Conservation (phyloP, 2,329 filamentous ascomycete genomes). For the Alternaria panax region DNA sequence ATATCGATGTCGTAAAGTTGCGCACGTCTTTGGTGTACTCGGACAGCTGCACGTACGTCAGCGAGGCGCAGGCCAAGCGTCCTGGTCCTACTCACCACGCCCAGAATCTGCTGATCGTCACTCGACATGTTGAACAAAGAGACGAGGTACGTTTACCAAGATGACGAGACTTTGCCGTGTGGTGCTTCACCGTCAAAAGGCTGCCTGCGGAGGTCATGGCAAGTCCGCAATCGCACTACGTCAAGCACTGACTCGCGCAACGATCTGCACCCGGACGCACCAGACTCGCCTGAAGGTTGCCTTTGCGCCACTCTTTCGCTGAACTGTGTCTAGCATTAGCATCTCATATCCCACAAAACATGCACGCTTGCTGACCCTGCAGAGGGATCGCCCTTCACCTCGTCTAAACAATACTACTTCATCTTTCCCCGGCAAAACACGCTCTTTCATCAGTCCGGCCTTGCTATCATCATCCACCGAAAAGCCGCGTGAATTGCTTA, state of each 20-base stretch:
- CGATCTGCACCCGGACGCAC: conserved; percentile 17
- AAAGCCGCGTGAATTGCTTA: conserved; percentile 38
- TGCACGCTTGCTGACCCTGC: conserved; percentile 25
- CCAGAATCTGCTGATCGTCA: conserved; percentile 80
- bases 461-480: conserved; percentile 18
- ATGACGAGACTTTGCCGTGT: background rate
- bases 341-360: conserved; percentile 5
- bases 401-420: conserved; percentile 9
- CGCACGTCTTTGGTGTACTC: conserved; percentile 71
- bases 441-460: conserved; percentile 11
- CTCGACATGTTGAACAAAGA: conserved; percentile 66
- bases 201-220: conserved; percentile 11
- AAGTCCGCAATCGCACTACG: conserved; percentile 14
- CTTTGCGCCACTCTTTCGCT: conserved; percentile 24
- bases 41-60: conserved; percentile 56
- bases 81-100: conserved; percentile 66
- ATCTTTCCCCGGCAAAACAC: background rate
- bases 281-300: background rate
- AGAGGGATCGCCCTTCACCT: conserved; percentile 17
- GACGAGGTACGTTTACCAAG: background rate
- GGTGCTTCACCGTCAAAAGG: conserved; percentile 1
- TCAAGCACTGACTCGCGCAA: conserved; percentile 23
- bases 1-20: conserved; percentile 74
- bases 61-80: conserved; percentile 7
- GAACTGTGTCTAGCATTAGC: conserved; percentile 1